Evolutionary conservation across 441 rosid genomes (phyloP).

Genomic region (Corymbia citriodora): DNA sequence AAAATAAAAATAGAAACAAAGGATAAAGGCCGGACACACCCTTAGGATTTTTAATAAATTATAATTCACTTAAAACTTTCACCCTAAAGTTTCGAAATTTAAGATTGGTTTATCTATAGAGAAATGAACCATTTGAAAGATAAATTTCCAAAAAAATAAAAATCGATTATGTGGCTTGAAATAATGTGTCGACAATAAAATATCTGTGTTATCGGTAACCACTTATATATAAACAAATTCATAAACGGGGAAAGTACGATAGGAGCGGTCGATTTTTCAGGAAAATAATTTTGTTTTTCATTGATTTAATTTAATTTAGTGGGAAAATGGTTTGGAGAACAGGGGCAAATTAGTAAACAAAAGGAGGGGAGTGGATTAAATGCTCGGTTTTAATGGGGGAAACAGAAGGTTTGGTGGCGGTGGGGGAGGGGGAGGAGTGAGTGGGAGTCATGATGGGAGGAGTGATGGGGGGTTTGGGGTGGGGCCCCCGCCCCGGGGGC

Average conservation of each 20-base stretch:
- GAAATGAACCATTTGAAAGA: background rate
- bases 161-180: background rate
- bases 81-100: background rate
- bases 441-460: conserved; percentile 30
- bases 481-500: background rate
- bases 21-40: background rate
- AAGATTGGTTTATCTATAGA: background rate
- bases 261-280: no score
- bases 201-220: no score
- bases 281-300: rapidly evolving
- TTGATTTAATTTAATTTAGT: no score
- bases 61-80: background rate
- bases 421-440: background rate
- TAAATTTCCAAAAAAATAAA: background rate
- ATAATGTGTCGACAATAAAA: background rate
- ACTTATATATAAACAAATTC: no score
- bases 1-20: no score
- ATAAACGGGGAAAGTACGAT: background rate
- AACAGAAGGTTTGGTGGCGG: background rate
- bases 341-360: background rate
- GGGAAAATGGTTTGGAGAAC: background rate
- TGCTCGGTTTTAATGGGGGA: background rate
- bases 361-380: background rate
- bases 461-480: background rate
- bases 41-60: background rate